These are phyloP conservation scores for Thyridium curvatum DNA, from an alignment of 2,329 filamentous ascomycete species.

Conservation along the genomic window DNA sequence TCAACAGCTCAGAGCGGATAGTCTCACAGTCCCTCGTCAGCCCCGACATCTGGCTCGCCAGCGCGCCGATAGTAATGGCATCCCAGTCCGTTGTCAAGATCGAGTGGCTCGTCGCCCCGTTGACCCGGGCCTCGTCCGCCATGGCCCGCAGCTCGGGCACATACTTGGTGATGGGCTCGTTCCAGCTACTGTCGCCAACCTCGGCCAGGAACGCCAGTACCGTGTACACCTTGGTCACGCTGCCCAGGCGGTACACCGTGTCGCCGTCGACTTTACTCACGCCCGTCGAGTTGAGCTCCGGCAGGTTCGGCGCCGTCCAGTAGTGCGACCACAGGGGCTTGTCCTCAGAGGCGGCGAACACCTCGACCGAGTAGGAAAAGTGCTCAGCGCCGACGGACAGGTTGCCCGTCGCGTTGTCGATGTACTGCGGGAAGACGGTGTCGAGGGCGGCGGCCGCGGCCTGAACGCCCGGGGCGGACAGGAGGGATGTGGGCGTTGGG, in stretches of 20 bases:
- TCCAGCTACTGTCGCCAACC: constrained; percentile 24
- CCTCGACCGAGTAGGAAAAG: constrained; percentile 24
- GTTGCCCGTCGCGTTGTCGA: constrained; percentile 16
- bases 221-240: constrained; percentile 29
- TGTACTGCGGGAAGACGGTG: constrained; percentile 14
- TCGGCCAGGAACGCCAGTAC: constrained; percentile 25
- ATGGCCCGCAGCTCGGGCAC: constrained; percentile 24
- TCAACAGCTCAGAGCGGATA: neutral
- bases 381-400: constrained; percentile 16
- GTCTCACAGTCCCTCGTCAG: constrained; percentile 7
- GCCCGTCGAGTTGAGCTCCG: constrained; percentile 17
- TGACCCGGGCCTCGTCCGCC: constrained; percentile 11
- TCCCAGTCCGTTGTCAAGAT: constrained; percentile 5
- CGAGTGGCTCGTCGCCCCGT: neutral
- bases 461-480: constrained; percentile 10
- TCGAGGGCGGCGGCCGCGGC: constrained; percentile 13
- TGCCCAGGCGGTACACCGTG: constrained; percentile 31
- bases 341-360: constrained; percentile 19
- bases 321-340: constrained; percentile 16
- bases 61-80: constrained; percentile 12
- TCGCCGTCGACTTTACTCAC: constrained; percentile 24
- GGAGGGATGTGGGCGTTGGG: constrained; percentile 18
- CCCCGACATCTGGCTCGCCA: constrained; percentile 13
- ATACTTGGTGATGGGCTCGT: constrained; percentile 30
- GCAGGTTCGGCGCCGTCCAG: constrained; percentile 22